Evolutionary conservation across 2,329 filamentous ascomycete genomes (phyloP).

Genomic region (Exophiala aquamarina): DNA sequence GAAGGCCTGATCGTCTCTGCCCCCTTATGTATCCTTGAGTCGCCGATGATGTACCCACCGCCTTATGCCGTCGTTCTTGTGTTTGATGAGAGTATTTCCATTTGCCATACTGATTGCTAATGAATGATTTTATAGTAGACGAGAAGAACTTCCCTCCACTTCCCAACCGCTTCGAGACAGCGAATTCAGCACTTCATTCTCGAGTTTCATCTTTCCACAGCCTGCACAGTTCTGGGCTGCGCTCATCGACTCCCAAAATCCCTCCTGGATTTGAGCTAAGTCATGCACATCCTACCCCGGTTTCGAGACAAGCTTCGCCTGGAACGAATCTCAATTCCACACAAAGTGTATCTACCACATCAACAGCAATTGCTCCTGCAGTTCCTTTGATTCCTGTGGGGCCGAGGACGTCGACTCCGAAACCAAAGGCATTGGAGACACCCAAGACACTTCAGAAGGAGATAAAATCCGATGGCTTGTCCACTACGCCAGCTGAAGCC

Average conservation of each 20-base stretch:
- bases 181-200: constrained; percentile 37
- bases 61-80: constrained; percentile 18
- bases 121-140: constrained; percentile 39
- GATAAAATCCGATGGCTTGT: too few relatives aligned
- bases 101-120: constrained; percentile 10
- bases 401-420: constrained; percentile 19
- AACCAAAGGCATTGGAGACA: constrained; percentile 27
- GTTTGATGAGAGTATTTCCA: constrained; percentile 16
- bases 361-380: constrained; percentile 34
- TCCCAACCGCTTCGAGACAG: constrained; percentile 33
- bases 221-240: constrained; percentile 25
- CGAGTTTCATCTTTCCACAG: constrained; percentile 35
- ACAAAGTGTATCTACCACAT: constrained; percentile 35
- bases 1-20: constrained; percentile 23
- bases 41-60: constrained; percentile 19
- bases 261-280: constrained; percentile 35
- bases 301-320: constrained; percentile 14
- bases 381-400: constrained; percentile 32
- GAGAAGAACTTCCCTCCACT: constrained; percentile 50
- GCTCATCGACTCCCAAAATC: constrained; percentile 26
- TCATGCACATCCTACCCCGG: constrained; percentile 52
- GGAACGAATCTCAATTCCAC: constrained; percentile 23
- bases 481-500: too few relatives aligned
- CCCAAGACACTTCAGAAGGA: constrained; percentile 3
- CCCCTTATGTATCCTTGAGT: constrained; percentile 15